Evolutionary conservation across 306 rosid genomes (phyloP), one percentile per base, ranked within the genome.

Genomic region (Inga leiocalycina): DNA sequence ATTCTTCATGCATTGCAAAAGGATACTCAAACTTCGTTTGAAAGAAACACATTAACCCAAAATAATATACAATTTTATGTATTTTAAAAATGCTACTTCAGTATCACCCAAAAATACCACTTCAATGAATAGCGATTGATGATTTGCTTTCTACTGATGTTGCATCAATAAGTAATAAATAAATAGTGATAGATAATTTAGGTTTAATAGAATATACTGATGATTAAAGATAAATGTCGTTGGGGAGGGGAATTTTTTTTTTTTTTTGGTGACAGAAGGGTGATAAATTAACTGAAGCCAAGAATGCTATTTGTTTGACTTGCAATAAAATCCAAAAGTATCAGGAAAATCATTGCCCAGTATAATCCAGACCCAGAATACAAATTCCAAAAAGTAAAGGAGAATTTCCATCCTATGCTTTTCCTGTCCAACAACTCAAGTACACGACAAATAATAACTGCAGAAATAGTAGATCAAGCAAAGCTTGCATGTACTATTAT

Each of bases 351-450:
- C 76, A 59, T 56, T 49, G 37, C 76, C 37, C 49, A 11, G 20
- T 59, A 45, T 43, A 82, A 11, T 35, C 79, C 27, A 15, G 56
- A 14, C 67, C 81, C 78, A 78, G 41, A 72, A 66, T 82, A 70
- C 59, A 65, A 48, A 64, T 67, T 74, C 70, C 49, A 73, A 39
- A 64, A 35, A 12, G 65, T 79, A 54, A 77, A 62, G 45, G 68
- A 75, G n/a, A 80, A 75, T 17, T 75, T 71, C 76, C 49, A 16
- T 14, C 49, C 8, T 11, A 56, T 35, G 68, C 68, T 56, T 22
- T 17, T 75, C 45, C 19, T 14, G 41, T 65, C 34, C 70, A 85
- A 89, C 89, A 62, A 90, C 91, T 90, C 89, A 89, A 66, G 62
- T 34, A 52, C 30, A 41, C 10, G 66, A 45, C 22, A 77, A 27